Evolutionary conservation across 139 green algal genomes (phyloP).

Genomic region (Yamagishiella unicocca): DNA sequence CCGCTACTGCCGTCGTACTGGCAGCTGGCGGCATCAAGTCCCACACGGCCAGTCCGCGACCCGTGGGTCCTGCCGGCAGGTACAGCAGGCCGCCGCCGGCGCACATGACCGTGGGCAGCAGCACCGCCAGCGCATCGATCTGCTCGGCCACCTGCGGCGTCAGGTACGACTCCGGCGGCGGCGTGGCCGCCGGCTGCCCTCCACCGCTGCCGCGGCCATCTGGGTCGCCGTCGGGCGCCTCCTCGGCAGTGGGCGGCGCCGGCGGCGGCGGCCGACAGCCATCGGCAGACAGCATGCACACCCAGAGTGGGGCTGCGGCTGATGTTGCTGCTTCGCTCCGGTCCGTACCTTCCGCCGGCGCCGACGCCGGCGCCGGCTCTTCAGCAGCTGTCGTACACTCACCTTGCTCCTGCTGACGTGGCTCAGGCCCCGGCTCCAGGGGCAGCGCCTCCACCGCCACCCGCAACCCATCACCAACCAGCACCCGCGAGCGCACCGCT

Average conservation of each 20-base stretch:
- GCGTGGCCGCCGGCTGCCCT: neutral
- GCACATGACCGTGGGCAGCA: slow-evolving; percentile 43
- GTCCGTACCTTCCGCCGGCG: too few relatives aligned
- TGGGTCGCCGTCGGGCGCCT: neutral
- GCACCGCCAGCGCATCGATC: neutral
- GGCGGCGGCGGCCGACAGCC: neutral
- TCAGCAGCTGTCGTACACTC: neutral
- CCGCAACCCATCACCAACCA: neutral
- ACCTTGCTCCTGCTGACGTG: neutral
- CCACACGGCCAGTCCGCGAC: slow-evolving; percentile 13
- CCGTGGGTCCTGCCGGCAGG: slow-evolving; percentile 23
- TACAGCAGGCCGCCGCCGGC: slow-evolving; percentile 15
- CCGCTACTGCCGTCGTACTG: too few relatives aligned
- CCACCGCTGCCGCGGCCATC: neutral
- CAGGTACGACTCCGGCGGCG: neutral
- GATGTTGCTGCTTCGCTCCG: neutral
- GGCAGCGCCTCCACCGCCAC: slow-evolving; percentile 11
- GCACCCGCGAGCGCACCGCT: neutral
- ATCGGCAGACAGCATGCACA: slow-evolving; percentile 19
- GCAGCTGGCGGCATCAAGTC: slow-evolving; percentile 19
- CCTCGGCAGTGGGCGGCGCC: neutral
- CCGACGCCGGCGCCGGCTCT: neutral
- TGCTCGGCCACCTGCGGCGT: neutral
- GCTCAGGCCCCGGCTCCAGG: neutral
- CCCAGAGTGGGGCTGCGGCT: neutral